Conservation (phyloP, 73 alveolate genomes). For the Durusdinium trenchii region DNA sequence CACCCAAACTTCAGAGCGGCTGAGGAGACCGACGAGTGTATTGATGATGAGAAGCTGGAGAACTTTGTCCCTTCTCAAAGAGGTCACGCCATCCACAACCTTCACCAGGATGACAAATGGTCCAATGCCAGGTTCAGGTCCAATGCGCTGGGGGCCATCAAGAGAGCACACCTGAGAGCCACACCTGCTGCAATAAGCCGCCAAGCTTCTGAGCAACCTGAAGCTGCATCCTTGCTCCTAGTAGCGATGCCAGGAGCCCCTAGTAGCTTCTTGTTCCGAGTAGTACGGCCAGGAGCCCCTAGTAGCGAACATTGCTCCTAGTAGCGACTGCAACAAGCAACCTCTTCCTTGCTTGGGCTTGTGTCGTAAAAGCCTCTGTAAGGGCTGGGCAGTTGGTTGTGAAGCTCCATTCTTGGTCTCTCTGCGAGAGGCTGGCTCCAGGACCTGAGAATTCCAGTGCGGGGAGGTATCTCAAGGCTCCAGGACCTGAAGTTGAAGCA, state of each 20-base stretch:
- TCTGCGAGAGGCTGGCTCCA: constrained; percentile 61
- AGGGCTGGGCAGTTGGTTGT: constrained; percentile 21
- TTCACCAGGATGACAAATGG: neutral
- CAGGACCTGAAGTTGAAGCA: neutral
- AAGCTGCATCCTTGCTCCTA: too few relatives aligned
- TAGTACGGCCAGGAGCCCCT: too few relatives aligned
- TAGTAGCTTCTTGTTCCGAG: too few relatives aligned
- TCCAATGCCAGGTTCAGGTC: neutral
- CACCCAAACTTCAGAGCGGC: too few relatives aligned
- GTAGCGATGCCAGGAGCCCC: too few relatives aligned
- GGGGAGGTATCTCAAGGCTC: neutral
- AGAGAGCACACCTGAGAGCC: neutral
- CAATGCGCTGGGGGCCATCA: neutral
- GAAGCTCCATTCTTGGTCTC: neutral
- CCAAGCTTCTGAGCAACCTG: constrained; percentile 66
- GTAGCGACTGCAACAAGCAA: too few relatives aligned
- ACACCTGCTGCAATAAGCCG: constrained; percentile 68
- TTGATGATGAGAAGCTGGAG: constrained; percentile 56
- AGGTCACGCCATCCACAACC: constrained; percentile 79
- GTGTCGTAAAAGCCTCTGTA: too few relatives aligned
- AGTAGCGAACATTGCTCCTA: too few relatives aligned
- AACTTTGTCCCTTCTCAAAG: constrained; percentile 53
- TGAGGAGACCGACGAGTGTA: constrained; percentile 29
- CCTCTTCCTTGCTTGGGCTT: too few relatives aligned
- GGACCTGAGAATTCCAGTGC: neutral